Percentiles rank a stretch among this genome's conserved stretches.
Evolutionary conservation across 805 yeast species (phyloP).

Genomic region (Candida dendrica): DNA sequence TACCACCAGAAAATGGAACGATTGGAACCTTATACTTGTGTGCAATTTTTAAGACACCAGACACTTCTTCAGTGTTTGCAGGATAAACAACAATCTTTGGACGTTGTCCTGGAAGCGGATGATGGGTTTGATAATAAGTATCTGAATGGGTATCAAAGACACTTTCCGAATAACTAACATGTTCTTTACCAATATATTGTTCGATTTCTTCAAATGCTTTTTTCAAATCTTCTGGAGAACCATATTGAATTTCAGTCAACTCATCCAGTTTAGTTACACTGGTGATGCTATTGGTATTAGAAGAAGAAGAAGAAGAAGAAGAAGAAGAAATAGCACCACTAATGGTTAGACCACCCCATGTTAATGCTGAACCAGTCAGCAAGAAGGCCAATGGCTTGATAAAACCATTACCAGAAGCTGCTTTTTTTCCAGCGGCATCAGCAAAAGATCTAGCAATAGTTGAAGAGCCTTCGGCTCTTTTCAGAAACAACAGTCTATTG

Average conservation of each 20-base stretch:
- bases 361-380: not conserved
- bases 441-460: not conserved
- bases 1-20: slow-evolving; percentile 74
- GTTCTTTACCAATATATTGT: slow-evolving; percentile 28
- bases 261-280: slow-evolving; percentile 31
- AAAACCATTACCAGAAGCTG: not conserved
- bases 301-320: not conserved
- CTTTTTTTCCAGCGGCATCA: not conserved
- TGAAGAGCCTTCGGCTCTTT: no score
- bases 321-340: not conserved
- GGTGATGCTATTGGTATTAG: slow-evolving; percentile 3
- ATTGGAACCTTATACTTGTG: slow-evolving; percentile 58
- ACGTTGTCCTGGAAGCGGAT: slow-evolving; percentile 47
- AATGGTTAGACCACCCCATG: not conserved
- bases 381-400: not conserved
- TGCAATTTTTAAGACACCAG: slow-evolving; percentile 53
- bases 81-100: slow-evolving; percentile 61
- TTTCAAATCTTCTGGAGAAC: slow-evolving; percentile 28
- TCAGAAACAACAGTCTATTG: no score
- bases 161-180: slow-evolving; percentile 24
- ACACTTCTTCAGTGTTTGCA: slow-evolving; percentile 57
- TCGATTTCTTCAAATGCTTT: slow-evolving; percentile 36
- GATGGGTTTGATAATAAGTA: slow-evolving; percentile 56
- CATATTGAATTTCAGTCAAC: slow-evolving; percentile 33
- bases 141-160: slow-evolving; percentile 51